Percentiles rank a stretch among this genome's conserved stretches.
Evolutionary conservation across 805 yeast species (phyloP).

Genomic region (Ogataea trehalophila): DNA sequence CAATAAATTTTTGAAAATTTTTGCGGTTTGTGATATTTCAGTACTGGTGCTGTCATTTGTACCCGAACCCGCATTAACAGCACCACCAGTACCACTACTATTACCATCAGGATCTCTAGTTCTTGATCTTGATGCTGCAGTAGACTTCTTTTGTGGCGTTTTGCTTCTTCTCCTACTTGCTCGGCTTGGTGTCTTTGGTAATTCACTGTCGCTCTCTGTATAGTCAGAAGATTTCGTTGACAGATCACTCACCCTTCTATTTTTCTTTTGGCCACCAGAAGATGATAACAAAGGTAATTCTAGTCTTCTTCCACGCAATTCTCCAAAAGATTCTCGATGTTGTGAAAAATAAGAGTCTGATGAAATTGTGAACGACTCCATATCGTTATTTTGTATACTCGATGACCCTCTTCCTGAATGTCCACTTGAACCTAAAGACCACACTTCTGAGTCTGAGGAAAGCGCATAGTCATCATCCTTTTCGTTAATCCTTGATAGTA

Average conservation of each 20-base stretch:
- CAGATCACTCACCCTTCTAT: constrained; percentile 24
- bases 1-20: constrained; percentile 74
- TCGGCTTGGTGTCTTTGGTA: constrained; percentile 16
- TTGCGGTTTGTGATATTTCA: constrained; percentile 41
- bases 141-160: constrained; percentile 12
- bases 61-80: constrained; percentile 1
- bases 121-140: constrained; percentile 12
- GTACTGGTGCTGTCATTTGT: constrained; percentile 6
- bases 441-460: constrained; percentile 27
- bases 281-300: constrained; percentile 7
- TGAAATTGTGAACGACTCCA: constrained; percentile 20
- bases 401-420: background rate
- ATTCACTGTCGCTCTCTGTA: constrained; percentile 21
- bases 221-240: constrained; percentile 22
- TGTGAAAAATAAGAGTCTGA: constrained; percentile 32
- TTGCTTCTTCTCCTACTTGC: constrained; percentile 10
- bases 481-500: constrained; percentile 23
- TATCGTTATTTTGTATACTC: background rate
- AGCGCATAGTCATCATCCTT: constrained; percentile 29
- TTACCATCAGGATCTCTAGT: constrained; percentile 9
- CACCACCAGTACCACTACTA: background rate
- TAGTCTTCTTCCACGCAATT: constrained; percentile 17
- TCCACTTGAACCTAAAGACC: constrained; percentile 24
- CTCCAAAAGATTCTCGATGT: constrained; percentile 26
- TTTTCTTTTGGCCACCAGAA: constrained; percentile 6